Evolutionary conservation across 495 filamentous ascomycete genomes (phyloP).

Genomic region (Talaromyces liani): DNA sequence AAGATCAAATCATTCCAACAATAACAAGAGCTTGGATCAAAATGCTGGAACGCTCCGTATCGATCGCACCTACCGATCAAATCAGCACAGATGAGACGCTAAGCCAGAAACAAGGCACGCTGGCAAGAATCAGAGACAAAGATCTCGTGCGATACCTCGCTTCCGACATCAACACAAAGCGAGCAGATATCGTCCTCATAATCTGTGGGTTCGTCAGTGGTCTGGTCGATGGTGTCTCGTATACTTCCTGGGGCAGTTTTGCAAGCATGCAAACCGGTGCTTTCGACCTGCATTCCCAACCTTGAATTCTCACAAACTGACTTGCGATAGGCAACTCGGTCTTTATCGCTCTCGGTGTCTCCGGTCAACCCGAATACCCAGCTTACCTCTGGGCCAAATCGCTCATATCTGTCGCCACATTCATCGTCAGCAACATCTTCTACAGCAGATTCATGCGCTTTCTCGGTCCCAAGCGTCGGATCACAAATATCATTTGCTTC

Average conservation of each 20-base stretch:
- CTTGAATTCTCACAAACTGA: background rate
- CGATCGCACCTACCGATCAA: background rate
- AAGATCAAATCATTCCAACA: no score
- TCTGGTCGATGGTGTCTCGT: conserved; percentile 31
- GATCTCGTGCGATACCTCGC: background rate
- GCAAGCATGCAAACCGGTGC: conserved; percentile 50
- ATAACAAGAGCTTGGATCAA: background rate
- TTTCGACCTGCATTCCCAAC: background rate
- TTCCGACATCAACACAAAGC: conserved; percentile 16
- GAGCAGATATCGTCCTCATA: conserved; percentile 29
- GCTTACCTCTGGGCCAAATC: conserved; percentile 36
- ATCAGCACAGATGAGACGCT: background rate
- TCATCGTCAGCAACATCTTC: conserved; percentile 26
- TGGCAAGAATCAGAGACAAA: background rate
- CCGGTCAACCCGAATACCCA: conserved; percentile 28
- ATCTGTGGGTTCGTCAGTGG: conserved; percentile 32
- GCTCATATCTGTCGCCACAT: conserved; percentile 26
- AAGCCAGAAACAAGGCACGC: background rate
- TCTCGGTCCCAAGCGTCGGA: conserved; percentile 32
- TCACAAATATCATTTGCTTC: conserved; percentile 48
- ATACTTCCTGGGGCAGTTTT: conserved; percentile 45
- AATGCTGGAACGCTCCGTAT: background rate
- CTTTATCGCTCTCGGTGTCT: conserved; percentile 31
- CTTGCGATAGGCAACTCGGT: conserved; percentile 26
- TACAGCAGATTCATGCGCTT: conserved; percentile 23